Conservation (phyloP, 2,329 filamentous ascomycete genomes). For the Albophoma yamanashiensis region DNA sequence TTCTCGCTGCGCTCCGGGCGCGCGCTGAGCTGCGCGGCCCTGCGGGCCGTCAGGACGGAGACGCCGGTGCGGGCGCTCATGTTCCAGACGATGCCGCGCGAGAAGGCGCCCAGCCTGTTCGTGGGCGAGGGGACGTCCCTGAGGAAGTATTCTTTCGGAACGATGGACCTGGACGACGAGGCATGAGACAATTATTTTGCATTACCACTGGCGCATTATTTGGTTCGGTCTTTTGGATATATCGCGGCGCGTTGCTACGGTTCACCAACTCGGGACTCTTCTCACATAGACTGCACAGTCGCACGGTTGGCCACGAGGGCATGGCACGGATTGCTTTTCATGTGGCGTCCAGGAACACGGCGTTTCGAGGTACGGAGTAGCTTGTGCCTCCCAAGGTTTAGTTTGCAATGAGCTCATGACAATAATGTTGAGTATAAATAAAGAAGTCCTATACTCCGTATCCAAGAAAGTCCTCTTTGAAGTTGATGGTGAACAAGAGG, state of each 20-base stretch:
- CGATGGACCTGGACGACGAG: slow-evolving; percentile 20
- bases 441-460: too few relatives aligned
- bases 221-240: neutral
- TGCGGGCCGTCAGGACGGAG: slow-evolving; percentile 12
- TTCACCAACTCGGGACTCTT: neutral
- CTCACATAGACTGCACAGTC: too few relatives aligned
- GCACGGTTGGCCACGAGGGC: neutral
- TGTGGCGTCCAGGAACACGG: neutral
- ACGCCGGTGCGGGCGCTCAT: slow-evolving; percentile 30
- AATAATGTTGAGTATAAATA: neutral
- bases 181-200: slow-evolving; percentile 9
- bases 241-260: neutral
- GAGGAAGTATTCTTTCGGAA: slow-evolving; percentile 33
- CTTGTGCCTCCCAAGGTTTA: too few relatives aligned
- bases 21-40: slow-evolving; percentile 16
- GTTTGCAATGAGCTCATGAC: neutral
- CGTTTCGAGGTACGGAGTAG: neutral
- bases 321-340: neutral
- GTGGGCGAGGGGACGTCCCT: slow-evolving; percentile 26
- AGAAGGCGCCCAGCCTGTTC: slow-evolving; percentile 35
- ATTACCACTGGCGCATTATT: neutral
- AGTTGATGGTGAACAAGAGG: too few relatives aligned
- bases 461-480: too few relatives aligned
- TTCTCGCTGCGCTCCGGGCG: slow-evolving; percentile 39
- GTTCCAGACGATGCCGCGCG: slow-evolving; percentile 34